Base-by-base conservation (phyloP, 2,329 filamentous ascomycete genomes). In the Eutypella sp. region DNA sequence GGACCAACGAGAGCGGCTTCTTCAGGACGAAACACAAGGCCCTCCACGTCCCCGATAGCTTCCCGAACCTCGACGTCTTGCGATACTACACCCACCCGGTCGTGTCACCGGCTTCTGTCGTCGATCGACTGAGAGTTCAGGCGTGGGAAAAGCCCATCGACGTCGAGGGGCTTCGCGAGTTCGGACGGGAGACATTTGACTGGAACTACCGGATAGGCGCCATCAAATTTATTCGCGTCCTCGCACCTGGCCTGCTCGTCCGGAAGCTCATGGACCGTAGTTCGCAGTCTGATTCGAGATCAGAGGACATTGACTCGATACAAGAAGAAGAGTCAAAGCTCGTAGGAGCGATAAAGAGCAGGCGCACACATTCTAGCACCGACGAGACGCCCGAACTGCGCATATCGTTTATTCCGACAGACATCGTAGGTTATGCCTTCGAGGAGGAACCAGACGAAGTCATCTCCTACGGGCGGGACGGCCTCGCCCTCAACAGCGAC, bases 41-140 rank as follows among this genome's bases (percentile, higher is more conserved):
- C 2, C 68, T 96, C 40, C 71, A 67, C 4, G 86, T 99, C 25
- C 92, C 92, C 0, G 82, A 88, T 0, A 74, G 78, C 29, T 99
- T 97, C 53, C 93, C 93, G 0, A 84, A 88, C 51, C 68, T 79
- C 40, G 85, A 89, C 36, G 81, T 96, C 7, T 69, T 97, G 18
- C 77, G 86, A 10, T 96, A 89, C 60, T 99, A 99, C 57, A 92
- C 87, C 0, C 84, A 91, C 58, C 93, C 93, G 0, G 82, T 86
- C 1, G 85, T 96, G 3, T 96, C 91, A 1, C 73, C 75, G 1
- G 55, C 72, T 5, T 65, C 78, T 8, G 73, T 78, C 22, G 58
- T 92, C 42, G 67, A 78, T 3, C 72, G 69, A 36, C 57, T 91
- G 18, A 62, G 63, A 2, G 70, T 71, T 0, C 71, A 87, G 34